Percentiles rank a stretch among this genome's conserved stretches.
Conservation (phyloP, 441 rosid species). For the Oxalis stricta region DNA sequence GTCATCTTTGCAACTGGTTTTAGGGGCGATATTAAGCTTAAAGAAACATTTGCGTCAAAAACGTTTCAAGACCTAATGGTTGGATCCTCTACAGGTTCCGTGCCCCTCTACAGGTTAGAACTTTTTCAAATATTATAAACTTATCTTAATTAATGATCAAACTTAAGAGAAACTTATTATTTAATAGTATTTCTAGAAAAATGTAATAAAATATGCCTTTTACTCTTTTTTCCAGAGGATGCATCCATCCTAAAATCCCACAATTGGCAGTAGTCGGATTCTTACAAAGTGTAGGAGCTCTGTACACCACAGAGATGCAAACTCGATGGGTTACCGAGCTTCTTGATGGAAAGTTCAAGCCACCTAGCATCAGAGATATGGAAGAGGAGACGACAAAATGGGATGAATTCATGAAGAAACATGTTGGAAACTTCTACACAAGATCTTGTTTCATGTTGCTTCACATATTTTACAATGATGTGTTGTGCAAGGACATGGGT, state of each 20-base stretch:
- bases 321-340: conserved; percentile 26
- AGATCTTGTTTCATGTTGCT: conserved; percentile 18
- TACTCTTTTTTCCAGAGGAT: conserved; percentile 16
- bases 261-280: conserved; percentile 30
- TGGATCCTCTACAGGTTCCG: conserved; percentile 15
- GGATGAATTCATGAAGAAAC: conserved; percentile 14
- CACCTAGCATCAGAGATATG: conserved; percentile 20
- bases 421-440: conserved; percentile 11
- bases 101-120: conserved; percentile 32
- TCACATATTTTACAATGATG: conserved; percentile 33
- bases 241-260: conserved; percentile 29
- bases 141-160: neutral
- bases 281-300: conserved; percentile 15
- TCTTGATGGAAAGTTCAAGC: conserved; percentile 19
- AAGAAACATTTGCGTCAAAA: conserved; percentile 21
- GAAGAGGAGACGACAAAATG: conserved; percentile 13
- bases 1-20: conserved; percentile 41
- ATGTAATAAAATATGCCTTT: neutral
- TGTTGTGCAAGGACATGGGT: conserved; percentile 43
- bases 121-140: neutral
- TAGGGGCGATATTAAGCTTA: conserved; percentile 32
- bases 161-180: neutral
- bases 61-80: conserved; percentile 16
- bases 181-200: neutral
- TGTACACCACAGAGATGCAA: conserved; percentile 24